Evolutionary conservation across 2,329 filamentous ascomycete genomes (phyloP).

Genomic region (Colletotrichum musicola): DNA sequence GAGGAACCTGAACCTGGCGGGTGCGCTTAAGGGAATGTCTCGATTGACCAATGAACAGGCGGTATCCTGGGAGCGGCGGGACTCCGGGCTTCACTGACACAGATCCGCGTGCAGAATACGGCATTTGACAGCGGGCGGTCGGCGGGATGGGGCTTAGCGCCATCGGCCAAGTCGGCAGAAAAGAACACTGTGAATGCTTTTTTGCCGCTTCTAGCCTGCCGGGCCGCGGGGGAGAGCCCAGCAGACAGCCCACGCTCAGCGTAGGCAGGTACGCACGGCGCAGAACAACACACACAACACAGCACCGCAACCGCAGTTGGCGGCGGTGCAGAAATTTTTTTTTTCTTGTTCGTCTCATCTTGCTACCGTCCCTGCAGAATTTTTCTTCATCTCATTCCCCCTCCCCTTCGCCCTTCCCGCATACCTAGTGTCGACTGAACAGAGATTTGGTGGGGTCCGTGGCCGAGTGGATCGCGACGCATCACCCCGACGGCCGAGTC

Average conservation of each 20-base stretch:
- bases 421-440: not conserved
- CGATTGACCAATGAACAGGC: constrained; percentile 38
- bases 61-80: constrained; percentile 25
- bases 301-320: constrained; percentile 11
- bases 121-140: constrained; percentile 32
- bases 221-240: constrained; percentile 25
- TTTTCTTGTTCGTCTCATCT: constrained; percentile 25
- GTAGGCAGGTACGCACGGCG: too few relatives aligned
- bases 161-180: constrained; percentile 28
- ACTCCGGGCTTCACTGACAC: constrained; percentile 25
- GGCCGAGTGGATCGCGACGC: constrained; percentile 15
- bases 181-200: constrained; percentile 2
- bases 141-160: constrained; percentile 1
- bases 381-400: constrained; percentile 16
- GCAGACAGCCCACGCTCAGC: not conserved
- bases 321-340: constrained; percentile 33
- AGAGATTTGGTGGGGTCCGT: not conserved
- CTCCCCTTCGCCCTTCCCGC: too few relatives aligned
- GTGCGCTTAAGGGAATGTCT: constrained; percentile 8
- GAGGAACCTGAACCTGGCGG: constrained; percentile 20
- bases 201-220: constrained; percentile 36
- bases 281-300: not conserved
- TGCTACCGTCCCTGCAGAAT: constrained; percentile 34
- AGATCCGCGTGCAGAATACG: constrained; percentile 30
- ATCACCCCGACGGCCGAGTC: constrained; percentile 19